Evolutionary conservation across 331 rosid genomes (phyloP).

Genomic region (Spiraea crenata): DNA sequence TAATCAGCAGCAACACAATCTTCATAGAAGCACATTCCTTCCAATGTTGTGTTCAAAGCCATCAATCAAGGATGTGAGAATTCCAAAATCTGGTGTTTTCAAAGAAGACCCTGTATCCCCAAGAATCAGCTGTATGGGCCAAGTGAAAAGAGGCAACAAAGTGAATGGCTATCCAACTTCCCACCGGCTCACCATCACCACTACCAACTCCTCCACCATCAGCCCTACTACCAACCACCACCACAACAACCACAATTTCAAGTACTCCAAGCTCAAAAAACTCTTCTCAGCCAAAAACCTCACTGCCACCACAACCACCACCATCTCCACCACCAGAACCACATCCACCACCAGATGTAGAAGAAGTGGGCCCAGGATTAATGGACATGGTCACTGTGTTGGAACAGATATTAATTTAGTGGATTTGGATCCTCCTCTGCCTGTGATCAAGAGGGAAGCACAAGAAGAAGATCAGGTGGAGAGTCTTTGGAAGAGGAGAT

Average conservation of each 20-base stretch:
- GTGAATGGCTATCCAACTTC: conserved; percentile 57
- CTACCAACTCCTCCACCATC: conserved; percentile 17
- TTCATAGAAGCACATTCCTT: conserved; percentile 58
- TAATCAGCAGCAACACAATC: conserved; percentile 6
- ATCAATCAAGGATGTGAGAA: conserved; percentile 62
- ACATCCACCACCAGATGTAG: conserved; percentile 24
- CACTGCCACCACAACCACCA: conserved; percentile 8
- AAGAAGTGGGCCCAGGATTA: conserved; percentile 10
- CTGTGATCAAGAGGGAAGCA: conserved; percentile 58
- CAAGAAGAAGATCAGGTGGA: conserved; percentile 35
- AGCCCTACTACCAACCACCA: conserved; percentile 2
- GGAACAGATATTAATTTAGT: conserved; percentile 30
- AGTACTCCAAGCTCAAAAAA: conserved; percentile 65
- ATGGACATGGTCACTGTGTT: conserved; percentile 18
- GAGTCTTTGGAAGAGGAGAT: conserved; percentile 86
- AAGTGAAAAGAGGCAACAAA: conserved; percentile 82
- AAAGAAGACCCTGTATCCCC: conserved; percentile 75
- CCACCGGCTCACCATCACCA: conserved; percentile 30
- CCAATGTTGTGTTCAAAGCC: conserved; percentile 86
- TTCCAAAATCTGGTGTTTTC: conserved; percentile 43
- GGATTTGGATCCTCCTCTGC: conserved; percentile 92
- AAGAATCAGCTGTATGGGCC: conserved; percentile 91
- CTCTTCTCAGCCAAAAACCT: conserved; percentile 65
- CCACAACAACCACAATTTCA: conserved; percentile 26
- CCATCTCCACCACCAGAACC: conserved; percentile 10